Conservation (phyloP, 1,284 basidiomycete genomes). For the Ustilago lituana region DNA sequence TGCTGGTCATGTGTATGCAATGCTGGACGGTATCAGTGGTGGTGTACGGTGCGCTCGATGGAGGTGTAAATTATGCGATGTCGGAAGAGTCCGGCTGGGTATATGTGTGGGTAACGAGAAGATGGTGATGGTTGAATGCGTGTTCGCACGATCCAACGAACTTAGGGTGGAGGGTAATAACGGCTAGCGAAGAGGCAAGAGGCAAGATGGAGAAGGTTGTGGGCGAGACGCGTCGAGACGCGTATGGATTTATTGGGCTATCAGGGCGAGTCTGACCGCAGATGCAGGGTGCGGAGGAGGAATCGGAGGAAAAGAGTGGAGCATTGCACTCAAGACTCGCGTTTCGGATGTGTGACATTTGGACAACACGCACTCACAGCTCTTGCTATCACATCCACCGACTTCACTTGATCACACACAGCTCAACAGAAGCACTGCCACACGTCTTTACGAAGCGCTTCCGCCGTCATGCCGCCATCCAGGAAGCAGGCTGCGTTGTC, state of each 20-base stretch:
- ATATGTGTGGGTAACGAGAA: too few species aligned
- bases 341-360: conserved; percentile 7
- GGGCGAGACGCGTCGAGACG: conserved; percentile 17
- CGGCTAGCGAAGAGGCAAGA: too few species aligned
- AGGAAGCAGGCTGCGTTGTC: conserved; percentile 1
- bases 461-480: conserved; percentile 10
- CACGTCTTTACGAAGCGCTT: too few species aligned
- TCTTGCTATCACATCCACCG: too few species aligned
- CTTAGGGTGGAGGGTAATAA: too few species aligned
- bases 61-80: too few species aligned
- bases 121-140: not conserved
- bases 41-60: too few species aligned
- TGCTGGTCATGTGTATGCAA: conserved; percentile 16
- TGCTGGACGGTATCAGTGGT: too few species aligned
- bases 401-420: too few species aligned
- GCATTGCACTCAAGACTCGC: not conserved
- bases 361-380: conserved; percentile 7
- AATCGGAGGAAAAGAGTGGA: not conserved
- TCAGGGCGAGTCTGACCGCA: too few species aligned
- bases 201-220: not conserved
- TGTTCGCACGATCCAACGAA: not conserved
- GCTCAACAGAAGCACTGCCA: too few species aligned
- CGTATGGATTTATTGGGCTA: conserved; percentile 11
- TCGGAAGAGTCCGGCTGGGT: too few species aligned
- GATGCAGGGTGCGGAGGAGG: not conserved